Base-by-base conservation (phyloP, 495 filamentous ascomycete species). In the Alectoria sarmentosa region DNA sequence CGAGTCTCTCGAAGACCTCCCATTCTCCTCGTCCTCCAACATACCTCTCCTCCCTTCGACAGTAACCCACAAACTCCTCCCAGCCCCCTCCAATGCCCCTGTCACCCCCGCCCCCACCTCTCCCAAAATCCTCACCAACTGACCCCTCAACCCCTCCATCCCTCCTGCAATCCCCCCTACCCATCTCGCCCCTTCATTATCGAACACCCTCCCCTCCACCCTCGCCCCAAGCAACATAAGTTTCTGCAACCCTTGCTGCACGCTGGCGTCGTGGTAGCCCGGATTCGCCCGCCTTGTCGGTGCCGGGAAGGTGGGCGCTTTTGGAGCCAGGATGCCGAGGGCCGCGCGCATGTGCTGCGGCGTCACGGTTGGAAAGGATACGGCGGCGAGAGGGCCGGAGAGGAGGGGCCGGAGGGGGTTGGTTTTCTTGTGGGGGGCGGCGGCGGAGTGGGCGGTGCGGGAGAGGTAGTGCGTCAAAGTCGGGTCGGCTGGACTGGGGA, bases 101-200 rank as follows among this genome's bases (percentile, higher is more conserved):
- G 90, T 88, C 58, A 97, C 71, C 64, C 88, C 83, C 42, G 86
- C 84, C 39, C 89, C 90, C 69, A 90, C 81, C 70, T 83, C 84
- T 73, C 90, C 86, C 76, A 97, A 77, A 75, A 93, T 82, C 67
- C 72, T 76, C 36, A 96, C 86, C 66, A 99, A 79, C 79, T 95
- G 88, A 37, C 84, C 88, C 64, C 92, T 83, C 68, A 98, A 79
- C 26, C 87, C 86, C 37, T 93, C 90, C 64, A 96, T 72, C 15
- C 92, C 92, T 60, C 88, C 88, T 69, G 88, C 81, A 71, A 98
- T 89, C n/a, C 84, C 82, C 49, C 88, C 90, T 60, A 98, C 84
- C 89, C 90, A 94, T 73, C 86, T 88, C 63, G 90, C 79, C 67
- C 90, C 87, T 23, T 87, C 86, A 37, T 81, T 71, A 76, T 98